Evolutionary conservation across 495 filamentous ascomycete genomes (phyloP), one percentile per base, ranked within the genome.

Genomic region (Corynascus novoguineensis): DNA sequence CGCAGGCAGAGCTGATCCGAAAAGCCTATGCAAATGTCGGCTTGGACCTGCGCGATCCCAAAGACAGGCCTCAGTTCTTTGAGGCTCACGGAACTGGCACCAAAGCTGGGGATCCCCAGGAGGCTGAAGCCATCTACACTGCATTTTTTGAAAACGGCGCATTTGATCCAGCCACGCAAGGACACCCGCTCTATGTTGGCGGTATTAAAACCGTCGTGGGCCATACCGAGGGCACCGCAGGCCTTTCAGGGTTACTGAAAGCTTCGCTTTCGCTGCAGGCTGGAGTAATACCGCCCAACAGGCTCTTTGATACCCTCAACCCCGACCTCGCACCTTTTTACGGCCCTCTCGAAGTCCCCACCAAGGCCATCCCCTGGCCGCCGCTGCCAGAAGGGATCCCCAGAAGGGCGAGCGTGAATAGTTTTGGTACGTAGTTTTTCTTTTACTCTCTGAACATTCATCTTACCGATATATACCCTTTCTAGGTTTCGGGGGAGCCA

Each of bases 171-270:
- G 11, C 14, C 9, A 5, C 1, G 11, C n/a, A n/a, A n/a, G 2
- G 25, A 45, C 6, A 11, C 10, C 6, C 74, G 0, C 60, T 81
- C 11, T 72, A 73, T 38, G 68, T 86, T 28, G 83, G 82, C 14
- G 78, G 78, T 0, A 69, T 83, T 1, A 84, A 86, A 59, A 73
- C 75, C 0, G 81, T 82, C 48, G 73, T 83, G 12, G 80, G 82
- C 2, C 83, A 86, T 59, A 48, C 72, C 1, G 82, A 84, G 61
- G 77, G 71, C 3, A 71, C 75, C 0, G 72, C 71, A 21, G 82
- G 82, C 14, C 64, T 84, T 9, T 68, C 77, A 1, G 74, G 72
- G 2, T 50, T 85, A 1, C 78, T 85, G 32, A 85, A 86, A 53
- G 28, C 59, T 21, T 17, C 53, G 51, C 54, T 83, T 41, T 76